Evolutionary conservation across 2,329 filamentous ascomycete species (phyloP), one percentile per base, ranked within the genome.

Genomic region (Pseudogymnoascus sp.): DNA sequence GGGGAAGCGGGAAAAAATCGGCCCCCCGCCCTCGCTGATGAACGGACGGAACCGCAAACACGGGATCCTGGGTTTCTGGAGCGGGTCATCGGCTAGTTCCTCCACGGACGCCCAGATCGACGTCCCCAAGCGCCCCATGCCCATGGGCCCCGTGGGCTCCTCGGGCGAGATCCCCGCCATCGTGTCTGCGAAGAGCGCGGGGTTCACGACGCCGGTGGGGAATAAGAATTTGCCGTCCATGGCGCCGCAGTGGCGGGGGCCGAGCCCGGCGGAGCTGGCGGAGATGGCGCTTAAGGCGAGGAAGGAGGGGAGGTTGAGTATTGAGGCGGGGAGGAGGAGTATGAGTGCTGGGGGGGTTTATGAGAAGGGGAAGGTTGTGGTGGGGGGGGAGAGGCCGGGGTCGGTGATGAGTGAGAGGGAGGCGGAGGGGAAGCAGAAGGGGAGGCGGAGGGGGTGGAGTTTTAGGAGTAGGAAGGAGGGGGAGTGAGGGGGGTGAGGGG

Each of bases 231-330:
- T 37, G 4, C 53, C 53, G 1, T 59, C 53, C 10, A 59, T 59
- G 53, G 53, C 53, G 53, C 53, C 53, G 53, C 26, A 59, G 4
- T 59, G 53, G 53, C 16, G 13, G 6, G 53, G 53, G 7, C 53
- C 53, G 1, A 59, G 53, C 14, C 53, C 73, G 26, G 29, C 40
- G 16, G 68, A 71, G 65, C 67, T 73, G 26, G 44, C 62, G 13
- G 56, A 60, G 16, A 21, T 64, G 11, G 53, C 26, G 26, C 11
- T 59, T 26, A 1, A 21, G n/a, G 53, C 53, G 26, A 3, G 33
- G 19, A 33, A 31, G 53, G 53, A 37, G 26, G 53, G 53, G 50
- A 33, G 53, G 42, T 3, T 6, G 26, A 56, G 31, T 5, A 14
- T 4, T 2, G 50, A 31, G 53, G 53, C 14, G 26, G 53, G 53